These are phyloP conservation scores for Kalmanozyma brasiliensis DNA, from an alignment of 1,284 basidiomycete species.

Conservation along the genomic window DNA sequence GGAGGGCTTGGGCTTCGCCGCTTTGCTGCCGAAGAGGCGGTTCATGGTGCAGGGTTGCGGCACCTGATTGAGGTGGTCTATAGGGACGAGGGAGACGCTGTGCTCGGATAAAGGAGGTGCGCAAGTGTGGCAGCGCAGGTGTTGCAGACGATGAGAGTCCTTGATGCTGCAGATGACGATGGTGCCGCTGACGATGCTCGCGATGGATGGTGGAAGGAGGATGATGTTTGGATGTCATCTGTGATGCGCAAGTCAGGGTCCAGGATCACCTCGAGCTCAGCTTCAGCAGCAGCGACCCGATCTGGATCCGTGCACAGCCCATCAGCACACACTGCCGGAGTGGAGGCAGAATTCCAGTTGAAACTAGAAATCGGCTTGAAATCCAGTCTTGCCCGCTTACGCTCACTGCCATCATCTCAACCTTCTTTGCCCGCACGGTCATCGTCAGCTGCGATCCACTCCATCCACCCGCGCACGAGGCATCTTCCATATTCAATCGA, in stretches of 20 bases:
- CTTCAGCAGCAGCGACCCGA: no score
- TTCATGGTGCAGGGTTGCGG: constrained; percentile 63
- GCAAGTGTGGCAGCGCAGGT: no score
- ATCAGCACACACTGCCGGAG: not conserved
- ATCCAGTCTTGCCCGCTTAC: constrained; percentile 2
- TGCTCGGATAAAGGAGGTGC: no score
- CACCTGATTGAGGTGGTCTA: not conserved
- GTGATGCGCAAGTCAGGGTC: constrained; percentile 15
- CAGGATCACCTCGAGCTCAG: no score
- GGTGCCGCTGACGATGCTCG: constrained; percentile 7
- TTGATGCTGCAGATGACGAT: no score
- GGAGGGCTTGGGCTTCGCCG: constrained; percentile 76
- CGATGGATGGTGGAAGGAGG: not conserved
- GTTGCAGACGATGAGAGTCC: no score
- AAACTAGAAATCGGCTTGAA: not conserved
- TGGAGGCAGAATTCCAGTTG: no score
- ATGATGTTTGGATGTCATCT: not conserved
- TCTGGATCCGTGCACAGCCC: constrained; percentile 36
- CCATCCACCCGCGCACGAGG: no score
- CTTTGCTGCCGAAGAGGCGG: constrained; percentile 69
- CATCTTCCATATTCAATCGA: no score
- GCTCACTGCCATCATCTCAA: constrained; percentile 6
- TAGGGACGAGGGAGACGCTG: no score
- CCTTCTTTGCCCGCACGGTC: no score
- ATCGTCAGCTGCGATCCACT: no score